Conservation (phyloP, 164 flowering plant genomes). For the Vitis rupestris region DNA sequence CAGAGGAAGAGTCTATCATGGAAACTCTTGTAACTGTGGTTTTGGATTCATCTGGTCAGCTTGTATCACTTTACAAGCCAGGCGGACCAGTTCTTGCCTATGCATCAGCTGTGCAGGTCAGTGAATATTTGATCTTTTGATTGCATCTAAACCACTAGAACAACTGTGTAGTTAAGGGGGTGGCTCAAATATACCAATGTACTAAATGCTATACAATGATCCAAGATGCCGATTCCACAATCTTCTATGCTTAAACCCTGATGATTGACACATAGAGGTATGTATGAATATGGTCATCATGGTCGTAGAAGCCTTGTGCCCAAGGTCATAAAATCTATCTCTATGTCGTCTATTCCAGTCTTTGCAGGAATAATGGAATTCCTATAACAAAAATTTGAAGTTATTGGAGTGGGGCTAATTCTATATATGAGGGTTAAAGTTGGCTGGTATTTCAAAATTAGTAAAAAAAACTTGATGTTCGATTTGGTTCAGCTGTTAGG, state of each 20-base stretch:
- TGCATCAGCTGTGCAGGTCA: conserved; percentile 70
- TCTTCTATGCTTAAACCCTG: neutral
- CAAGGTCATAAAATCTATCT: neutral
- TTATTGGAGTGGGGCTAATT: too few species aligned
- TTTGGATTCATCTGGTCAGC: conserved; percentile 59
- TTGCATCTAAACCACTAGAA: neutral
- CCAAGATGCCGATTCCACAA: neutral
- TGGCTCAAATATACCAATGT: neutral
- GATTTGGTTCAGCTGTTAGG: too few species aligned
- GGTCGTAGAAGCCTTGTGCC: neutral
- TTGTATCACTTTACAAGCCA: conserved; percentile 86
- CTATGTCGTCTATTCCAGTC: too few species aligned
- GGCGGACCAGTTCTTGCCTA: conserved; percentile 85
- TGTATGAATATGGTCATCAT: neutral
- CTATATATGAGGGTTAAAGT: too few species aligned
- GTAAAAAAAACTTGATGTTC: too few species aligned
- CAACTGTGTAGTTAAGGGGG: neutral
- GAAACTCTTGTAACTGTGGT: conserved; percentile 66
- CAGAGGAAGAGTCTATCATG: conserved; percentile 80
- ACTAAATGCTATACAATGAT: neutral
- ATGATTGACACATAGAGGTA: neutral
- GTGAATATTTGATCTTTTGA: conserved; percentile 7
- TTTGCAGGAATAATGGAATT: too few species aligned
- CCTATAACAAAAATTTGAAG: too few species aligned
- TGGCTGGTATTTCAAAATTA: too few species aligned